Percentiles rank a stretch among this genome's conserved stretches.
These are phyloP conservation scores for Aspergillus cavernicola DNA, from an alignment of 495 filamentous ascomycete genomes.

Conservation along the genomic window DNA sequence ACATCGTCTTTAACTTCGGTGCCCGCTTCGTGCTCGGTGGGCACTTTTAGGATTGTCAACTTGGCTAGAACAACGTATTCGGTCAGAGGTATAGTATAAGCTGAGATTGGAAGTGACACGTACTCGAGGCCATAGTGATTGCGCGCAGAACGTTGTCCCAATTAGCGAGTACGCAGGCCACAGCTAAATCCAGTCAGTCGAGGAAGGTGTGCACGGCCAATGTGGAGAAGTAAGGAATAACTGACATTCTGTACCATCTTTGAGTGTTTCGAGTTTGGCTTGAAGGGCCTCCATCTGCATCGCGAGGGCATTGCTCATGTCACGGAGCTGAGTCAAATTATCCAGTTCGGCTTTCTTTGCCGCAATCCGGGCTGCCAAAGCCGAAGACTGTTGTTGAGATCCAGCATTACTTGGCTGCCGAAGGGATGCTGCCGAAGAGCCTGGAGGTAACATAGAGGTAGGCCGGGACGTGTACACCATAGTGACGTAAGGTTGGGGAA, in stretches of 20 bases:
- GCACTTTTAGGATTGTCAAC: not conserved
- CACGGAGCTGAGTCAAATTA: slow-evolving; percentile 79
- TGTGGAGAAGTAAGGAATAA: slow-evolving; percentile 3
- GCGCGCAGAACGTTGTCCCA: slow-evolving; percentile 94
- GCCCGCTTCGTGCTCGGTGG: not conserved
- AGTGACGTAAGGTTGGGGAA: not conserved
- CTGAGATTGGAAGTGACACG: slow-evolving; percentile 24
- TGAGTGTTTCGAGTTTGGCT: slow-evolving; percentile 79
- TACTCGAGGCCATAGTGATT: slow-evolving; percentile 95
- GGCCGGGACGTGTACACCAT: slow-evolving; percentile 58
- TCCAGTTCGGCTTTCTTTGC: slow-evolving; percentile 94
- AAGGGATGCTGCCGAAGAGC: slow-evolving; percentile 26
- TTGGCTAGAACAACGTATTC: slow-evolving; percentile 13
- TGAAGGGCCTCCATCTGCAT: slow-evolving; percentile 89
- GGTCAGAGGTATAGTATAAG: not conserved
- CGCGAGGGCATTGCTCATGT: slow-evolving; percentile 82
- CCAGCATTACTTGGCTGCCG: slow-evolving; percentile 38
- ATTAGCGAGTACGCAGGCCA: slow-evolving; percentile 87
- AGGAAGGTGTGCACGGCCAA: not conserved
- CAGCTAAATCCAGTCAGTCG: slow-evolving; percentile 51
- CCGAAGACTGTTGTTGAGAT: slow-evolving; percentile 67
- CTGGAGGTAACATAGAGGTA: slow-evolving; percentile 36
- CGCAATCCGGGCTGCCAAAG: slow-evolving; percentile 79
- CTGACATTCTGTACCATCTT: slow-evolving; percentile 88
- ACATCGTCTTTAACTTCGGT: slow-evolving; percentile 8